Evolutionary conservation across 2,329 filamentous ascomycete species (phyloP).

Genomic region (Coleophoma cylindrospora): DNA sequence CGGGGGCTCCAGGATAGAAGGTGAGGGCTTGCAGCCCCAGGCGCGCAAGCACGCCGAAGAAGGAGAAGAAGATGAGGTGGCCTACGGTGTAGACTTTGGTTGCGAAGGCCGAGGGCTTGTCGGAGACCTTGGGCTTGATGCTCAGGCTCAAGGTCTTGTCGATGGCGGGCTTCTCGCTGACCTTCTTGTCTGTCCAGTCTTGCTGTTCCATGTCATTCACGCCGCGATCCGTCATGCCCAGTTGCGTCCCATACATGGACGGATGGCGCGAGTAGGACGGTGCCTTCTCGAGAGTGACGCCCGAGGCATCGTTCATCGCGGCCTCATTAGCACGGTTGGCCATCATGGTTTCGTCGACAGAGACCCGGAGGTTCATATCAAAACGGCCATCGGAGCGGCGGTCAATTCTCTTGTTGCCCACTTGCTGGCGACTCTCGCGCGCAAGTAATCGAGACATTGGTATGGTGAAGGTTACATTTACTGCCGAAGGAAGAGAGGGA

Average conservation of each 20-base stretch:
- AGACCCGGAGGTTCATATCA: not conserved
- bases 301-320: too few species aligned
- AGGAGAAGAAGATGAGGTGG: slow-evolving; percentile 78
- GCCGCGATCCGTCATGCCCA: too few species aligned
- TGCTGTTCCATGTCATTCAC: too few species aligned
- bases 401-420: not conserved
- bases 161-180: too few species aligned
- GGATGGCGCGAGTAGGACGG: too few species aligned
- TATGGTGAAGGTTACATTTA: not conserved
- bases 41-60: slow-evolving; percentile 75
- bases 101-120: slow-evolving; percentile 34
- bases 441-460: not conserved
- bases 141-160: too few species aligned
- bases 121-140: too few species aligned
- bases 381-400: not conserved
- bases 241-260: too few species aligned
- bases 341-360: not conserved
- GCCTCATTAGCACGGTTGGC: too few species aligned
- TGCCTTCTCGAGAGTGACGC: too few species aligned
- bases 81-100: slow-evolving; percentile 65
- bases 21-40: slow-evolving; percentile 74
- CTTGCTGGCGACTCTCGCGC: not conserved
- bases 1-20: slow-evolving; percentile 67
- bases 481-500: not conserved
- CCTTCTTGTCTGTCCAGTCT: too few species aligned